These are phyloP conservation scores for Linderina pennispora DNA, from an alignment of 192 early-diverging fungal genomes.

Conservation along the genomic window DNA sequence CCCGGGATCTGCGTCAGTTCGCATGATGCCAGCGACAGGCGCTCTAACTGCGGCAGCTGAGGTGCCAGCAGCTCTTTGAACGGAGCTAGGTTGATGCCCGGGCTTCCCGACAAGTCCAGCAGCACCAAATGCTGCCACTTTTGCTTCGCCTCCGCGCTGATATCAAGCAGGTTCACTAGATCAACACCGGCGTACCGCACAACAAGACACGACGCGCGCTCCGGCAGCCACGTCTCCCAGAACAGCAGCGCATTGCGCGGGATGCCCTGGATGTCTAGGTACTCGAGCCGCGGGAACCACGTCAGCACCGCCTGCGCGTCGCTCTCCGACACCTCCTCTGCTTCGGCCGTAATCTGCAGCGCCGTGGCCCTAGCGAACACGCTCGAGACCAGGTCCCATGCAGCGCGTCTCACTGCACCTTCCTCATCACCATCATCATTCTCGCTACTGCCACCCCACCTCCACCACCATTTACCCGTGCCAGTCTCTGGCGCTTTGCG, in stretches of 20 bases:
- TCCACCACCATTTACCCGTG: neutral
- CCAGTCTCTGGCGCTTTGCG: neutral
- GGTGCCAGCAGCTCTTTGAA: conserved; percentile 10
- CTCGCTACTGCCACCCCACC: neutral
- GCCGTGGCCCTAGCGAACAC: conserved; percentile 37
- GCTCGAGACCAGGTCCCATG: conserved; percentile 36
- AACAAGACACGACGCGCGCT: conserved; percentile 10
- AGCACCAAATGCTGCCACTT: conserved; percentile 27
- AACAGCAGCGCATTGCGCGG: conserved; percentile 26
- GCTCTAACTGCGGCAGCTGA: conserved; percentile 12
- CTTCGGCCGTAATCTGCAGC: conserved; percentile 36
- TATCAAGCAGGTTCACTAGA: conserved; percentile 7
- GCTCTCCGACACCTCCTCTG: conserved; percentile 30
- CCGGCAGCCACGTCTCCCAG: conserved; percentile 31
- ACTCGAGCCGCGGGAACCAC: conserved; percentile 44
- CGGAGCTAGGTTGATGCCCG: conserved; percentile 20
- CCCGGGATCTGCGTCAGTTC: conserved; percentile 29
- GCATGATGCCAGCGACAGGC: conserved; percentile 35
- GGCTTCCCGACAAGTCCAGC: conserved; percentile 32
- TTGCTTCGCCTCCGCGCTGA: neutral
- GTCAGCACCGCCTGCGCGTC: conserved; percentile 40
- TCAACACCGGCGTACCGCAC: conserved; percentile 33
- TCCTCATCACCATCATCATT: neutral
- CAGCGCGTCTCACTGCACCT: conserved; percentile 14
- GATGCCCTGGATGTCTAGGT: conserved; percentile 36